Conservation (phyloP, 768 basidiomycete species). For the Pleurotus sapidus region DNA sequence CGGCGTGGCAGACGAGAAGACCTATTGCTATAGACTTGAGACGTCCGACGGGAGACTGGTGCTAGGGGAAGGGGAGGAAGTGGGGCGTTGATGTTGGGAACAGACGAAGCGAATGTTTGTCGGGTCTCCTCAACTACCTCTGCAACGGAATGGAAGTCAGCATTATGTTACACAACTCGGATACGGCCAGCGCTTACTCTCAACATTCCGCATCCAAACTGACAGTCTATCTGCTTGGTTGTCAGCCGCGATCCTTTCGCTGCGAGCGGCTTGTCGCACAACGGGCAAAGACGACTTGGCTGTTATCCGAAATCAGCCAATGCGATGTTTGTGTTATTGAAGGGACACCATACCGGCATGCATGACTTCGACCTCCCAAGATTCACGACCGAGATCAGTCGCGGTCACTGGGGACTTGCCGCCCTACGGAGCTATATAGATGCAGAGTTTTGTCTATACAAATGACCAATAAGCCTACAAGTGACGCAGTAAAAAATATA, state of each 20-base stretch:
- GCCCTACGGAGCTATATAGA: slow-evolving; percentile 52
- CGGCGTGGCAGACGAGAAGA: slow-evolving; percentile 60
- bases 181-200: slow-evolving; percentile 49
- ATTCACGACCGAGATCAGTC: slow-evolving; percentile 22
- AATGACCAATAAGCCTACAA: background rate
- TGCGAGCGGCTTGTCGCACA: slow-evolving; percentile 50
- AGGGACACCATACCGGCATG: slow-evolving; percentile 36
- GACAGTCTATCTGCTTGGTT: slow-evolving; percentile 66
- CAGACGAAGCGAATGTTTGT: slow-evolving; percentile 64
- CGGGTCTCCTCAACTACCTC: slow-evolving; percentile 82
- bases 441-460: slow-evolving; percentile 64
- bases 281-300: slow-evolving; percentile 52
- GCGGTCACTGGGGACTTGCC: too few species aligned
- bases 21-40: slow-evolving; percentile 37
- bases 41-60: slow-evolving; percentile 50
- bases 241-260: slow-evolving; percentile 52
- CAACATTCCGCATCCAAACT: slow-evolving; percentile 80
- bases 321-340: background rate
- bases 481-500: background rate
- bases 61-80: slow-evolving; percentile 65
- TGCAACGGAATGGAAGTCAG: slow-evolving; percentile 23
- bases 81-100: slow-evolving; percentile 33
- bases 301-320: slow-evolving; percentile 13
- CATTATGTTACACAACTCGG: background rate
- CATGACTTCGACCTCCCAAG: slow-evolving; percentile 50